Percentiles rank a stretch among this genome's conserved stretches.
Conservation (phyloP, 1,284 basidiomycete species). For the Laetiporus sulphureus region DNA sequence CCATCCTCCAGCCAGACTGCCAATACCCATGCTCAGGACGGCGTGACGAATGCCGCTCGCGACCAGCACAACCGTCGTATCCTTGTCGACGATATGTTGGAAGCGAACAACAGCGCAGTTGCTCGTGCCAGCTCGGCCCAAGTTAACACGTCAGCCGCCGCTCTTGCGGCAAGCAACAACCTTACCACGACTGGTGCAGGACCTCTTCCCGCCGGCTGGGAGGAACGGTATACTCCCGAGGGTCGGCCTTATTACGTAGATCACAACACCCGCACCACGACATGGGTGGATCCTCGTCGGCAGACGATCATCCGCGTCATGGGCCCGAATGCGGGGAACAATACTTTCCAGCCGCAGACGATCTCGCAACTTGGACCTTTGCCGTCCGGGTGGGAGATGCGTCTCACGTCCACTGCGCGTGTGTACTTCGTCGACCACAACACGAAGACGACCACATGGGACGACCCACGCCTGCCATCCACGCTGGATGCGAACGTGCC, state of each 20-base stretch:
- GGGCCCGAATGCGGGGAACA: constrained; percentile 67
- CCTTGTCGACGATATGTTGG: constrained; percentile 58
- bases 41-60: constrained; percentile 46
- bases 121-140: constrained; percentile 25
- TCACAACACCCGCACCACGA: constrained; percentile 93
- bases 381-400: constrained; percentile 98
- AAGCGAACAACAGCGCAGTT: constrained; percentile 30
- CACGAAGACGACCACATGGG: constrained; percentile 94
- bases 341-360: constrained; percentile 71
- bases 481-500: constrained; percentile 89
- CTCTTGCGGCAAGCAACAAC: constrained; percentile 28
- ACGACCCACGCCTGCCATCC: constrained; percentile 86
- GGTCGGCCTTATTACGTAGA: constrained; percentile 97
- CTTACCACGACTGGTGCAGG: constrained; percentile 46
- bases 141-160: constrained; percentile 28
- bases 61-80: constrained; percentile 49
- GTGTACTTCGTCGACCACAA: constrained; percentile 98
- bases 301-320: constrained; percentile 74
- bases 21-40: constrained; percentile 38
- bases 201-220: constrained; percentile 94
- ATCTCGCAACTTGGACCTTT: constrained; percentile 91
- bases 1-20: constrained; percentile 40
- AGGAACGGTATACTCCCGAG: constrained; percentile 96
- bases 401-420: constrained; percentile 85
- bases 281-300: constrained; percentile 96